Conservation (phyloP, 2,329 filamentous ascomycete species). For the Didymella lethalis region DNA sequence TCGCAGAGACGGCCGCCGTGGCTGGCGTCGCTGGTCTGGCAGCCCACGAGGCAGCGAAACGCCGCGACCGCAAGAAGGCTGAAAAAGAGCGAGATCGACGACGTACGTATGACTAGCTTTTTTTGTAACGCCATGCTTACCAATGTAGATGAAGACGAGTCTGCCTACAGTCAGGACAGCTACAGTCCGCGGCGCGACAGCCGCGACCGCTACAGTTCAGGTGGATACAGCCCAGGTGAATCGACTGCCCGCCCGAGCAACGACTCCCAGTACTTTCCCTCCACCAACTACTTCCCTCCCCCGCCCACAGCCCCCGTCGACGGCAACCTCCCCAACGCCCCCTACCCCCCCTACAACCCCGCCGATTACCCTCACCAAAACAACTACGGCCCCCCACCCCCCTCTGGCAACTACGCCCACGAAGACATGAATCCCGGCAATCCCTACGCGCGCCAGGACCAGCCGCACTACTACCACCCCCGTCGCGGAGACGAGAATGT, state of each 20-base stretch:
- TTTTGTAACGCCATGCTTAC: conserved; percentile 27
- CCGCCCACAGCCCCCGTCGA: conserved; percentile 50
- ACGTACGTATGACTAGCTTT: conserved; percentile 52
- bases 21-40: conserved; percentile 65
- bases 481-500: conserved; percentile 57
- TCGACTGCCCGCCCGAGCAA: conserved; percentile 45
- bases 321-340: conserved; percentile 33
- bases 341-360: conserved; percentile 50
- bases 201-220: conserved; percentile 25
- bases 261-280: conserved; percentile 53
- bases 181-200: conserved; percentile 35
- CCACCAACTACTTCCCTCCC: conserved; percentile 59
- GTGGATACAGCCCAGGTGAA: conserved; percentile 37
- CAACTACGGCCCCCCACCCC: conserved; percentile 38
- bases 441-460: conserved; percentile 38
- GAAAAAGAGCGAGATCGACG: conserved; percentile 60
- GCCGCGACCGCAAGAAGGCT: conserved; percentile 63
- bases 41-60: conserved; percentile 65
- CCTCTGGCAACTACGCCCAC: conserved; percentile 38
- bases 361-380: conserved; percentile 54
- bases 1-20: conserved; percentile 64
- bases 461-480: conserved; percentile 46
- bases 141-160: conserved; percentile 45
- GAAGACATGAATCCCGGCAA: conserved; percentile 42
- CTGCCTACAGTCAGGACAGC: conserved; percentile 46